Evolutionary conservation across 257 asterid genomes (phyloP), one percentile per base, ranked within the genome.

Genomic region (Nicotiana noctiflora): DNA sequence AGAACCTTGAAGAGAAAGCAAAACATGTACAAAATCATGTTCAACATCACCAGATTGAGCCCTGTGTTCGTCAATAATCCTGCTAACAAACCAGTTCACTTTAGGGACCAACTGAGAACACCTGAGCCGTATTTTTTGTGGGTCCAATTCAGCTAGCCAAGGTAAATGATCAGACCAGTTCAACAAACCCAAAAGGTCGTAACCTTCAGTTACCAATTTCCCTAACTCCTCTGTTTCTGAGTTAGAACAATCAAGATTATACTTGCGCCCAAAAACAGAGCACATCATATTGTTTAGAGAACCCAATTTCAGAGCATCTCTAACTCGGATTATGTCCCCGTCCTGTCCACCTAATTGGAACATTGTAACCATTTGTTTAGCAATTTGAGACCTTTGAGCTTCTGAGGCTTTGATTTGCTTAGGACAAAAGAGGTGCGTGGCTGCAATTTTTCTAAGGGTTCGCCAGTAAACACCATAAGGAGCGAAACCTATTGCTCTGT

Each of bases 111-210:
- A 86, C 13, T 82, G 67, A 80, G 89, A 84, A 88, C 98, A 92
- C 82, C 93, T 88, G 84, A 76, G 63, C 34, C 94, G 87, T 75
- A 92, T 87, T 72, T 72, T 91, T 60, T 92, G 97, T 0, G 91
- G 6, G 85, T 94, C 98, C 62, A 91, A 82, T 31, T 89, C 95
- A 1, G 89, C 86, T 27, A 94, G 44, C 84, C 89, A 88, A 1
- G 98, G 77, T 14, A 94, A 86, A 52, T 94, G 98, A 76, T 94
- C 97, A 32, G 95, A 88, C 97, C 93, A 94, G 82, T 94, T 92
- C 18, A 90, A 34, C 51, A 75, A 49, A 0, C 97, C 97, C 83
- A 94, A 81, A n/a, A 92, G 84, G 4, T 88, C 81, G 74, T 94
- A 94, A 0, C 98, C 98, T 83, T 91, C 85, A 6, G 91, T 95